phyloP scores from a whole-genome alignment of 108 stramenopile genomes.

The Tribonema minus region DNA sequence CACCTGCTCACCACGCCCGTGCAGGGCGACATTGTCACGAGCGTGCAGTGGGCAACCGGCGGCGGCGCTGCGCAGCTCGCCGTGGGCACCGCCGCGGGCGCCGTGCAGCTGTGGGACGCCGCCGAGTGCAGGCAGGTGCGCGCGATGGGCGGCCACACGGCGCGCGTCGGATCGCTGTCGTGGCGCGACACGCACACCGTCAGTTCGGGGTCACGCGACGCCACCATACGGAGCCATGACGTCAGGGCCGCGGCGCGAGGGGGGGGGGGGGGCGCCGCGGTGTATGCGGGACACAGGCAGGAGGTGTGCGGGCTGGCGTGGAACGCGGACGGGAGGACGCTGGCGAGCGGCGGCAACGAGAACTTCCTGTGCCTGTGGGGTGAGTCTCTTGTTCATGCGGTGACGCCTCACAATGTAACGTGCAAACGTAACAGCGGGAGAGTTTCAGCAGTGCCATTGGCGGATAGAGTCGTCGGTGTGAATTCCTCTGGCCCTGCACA shows the following conservation, averaged over 20 bases:
- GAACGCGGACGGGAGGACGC: slow-evolving; percentile 84
- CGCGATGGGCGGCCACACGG: slow-evolving; percentile 79
- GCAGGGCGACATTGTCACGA: slow-evolving; percentile 80
- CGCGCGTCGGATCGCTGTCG: slow-evolving; percentile 83
- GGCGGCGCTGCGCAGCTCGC: neutral
- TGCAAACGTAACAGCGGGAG: too few species aligned
- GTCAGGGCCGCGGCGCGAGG: slow-evolving; percentile 79
- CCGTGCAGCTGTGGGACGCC: slow-evolving; percentile 36
- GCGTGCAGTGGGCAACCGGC: neutral
- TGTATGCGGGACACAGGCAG: slow-evolving; percentile 54
- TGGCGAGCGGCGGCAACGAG: slow-evolving; percentile 97
- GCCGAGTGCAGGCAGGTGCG: slow-evolving; percentile 57
- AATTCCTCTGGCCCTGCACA: too few species aligned
- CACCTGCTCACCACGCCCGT: slow-evolving; percentile 68
- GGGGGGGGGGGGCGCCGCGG: slow-evolving; percentile 80
- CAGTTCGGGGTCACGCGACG: slow-evolving; percentile 76
- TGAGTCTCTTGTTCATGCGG: too few species aligned
- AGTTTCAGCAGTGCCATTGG: too few species aligned
- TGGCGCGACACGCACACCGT: slow-evolving; percentile 87
- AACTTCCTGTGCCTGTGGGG: slow-evolving; percentile 97
- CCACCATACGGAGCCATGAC: slow-evolving; percentile 88
- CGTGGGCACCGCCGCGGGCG: slow-evolving; percentile 29
- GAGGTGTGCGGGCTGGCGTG: slow-evolving; percentile 92
- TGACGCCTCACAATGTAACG: too few species aligned
- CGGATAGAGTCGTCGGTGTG: too few species aligned